Evolutionary conservation across 1,284 basidiomycete species (phyloP), one percentile per base, ranked within the genome.

Genomic region (Boletus holoroseus): DNA sequence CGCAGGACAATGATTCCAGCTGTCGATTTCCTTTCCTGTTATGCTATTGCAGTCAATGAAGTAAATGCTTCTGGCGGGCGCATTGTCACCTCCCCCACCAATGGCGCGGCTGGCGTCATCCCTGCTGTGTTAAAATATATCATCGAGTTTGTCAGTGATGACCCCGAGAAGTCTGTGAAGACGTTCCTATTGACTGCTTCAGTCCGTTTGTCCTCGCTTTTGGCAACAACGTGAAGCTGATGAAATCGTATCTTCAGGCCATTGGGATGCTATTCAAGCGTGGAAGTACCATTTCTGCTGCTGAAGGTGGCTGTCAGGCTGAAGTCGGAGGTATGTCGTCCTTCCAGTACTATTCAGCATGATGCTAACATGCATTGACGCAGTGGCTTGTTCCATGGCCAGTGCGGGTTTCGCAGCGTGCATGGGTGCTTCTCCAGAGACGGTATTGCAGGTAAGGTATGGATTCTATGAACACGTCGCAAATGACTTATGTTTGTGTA

Each of bases 221-320:
- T 7, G 30, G n/a, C 2, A 22, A 51, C 31, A 16, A 31, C 34
- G 28, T 35, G 35, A 15, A 12, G 24, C 34, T 59, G 44, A 48
- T 36, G 18, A 41, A 7, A 26, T 44, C 53, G n/a, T 53, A 20
- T 54, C 26, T 26, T 40, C 54, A 81, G 93, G 87, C 94, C 2
- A 73, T 97, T 49, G 94, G 94, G 5, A 98, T 98, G 95, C 74
- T 98, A 16, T 97, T 95, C 76, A 98, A 98, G 68, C 82, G 94
- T 49, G 94, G 94, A 20, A 94, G 93, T 49, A 97, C 94, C 1
- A 97, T 98, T 45, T 91, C 87, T 38, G 95, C 94, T 8, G 94
- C 95, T 0, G 94, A 98, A 69, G 93, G 92, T 36, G 92, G 88
- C 18, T 91, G 88, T 65, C 88, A 91, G 66, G 88, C 88, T 20